Evolutionary conservation across 2,329 filamentous ascomycete genomes (phyloP).

Genomic region (Aspergillus sojae): DNA sequence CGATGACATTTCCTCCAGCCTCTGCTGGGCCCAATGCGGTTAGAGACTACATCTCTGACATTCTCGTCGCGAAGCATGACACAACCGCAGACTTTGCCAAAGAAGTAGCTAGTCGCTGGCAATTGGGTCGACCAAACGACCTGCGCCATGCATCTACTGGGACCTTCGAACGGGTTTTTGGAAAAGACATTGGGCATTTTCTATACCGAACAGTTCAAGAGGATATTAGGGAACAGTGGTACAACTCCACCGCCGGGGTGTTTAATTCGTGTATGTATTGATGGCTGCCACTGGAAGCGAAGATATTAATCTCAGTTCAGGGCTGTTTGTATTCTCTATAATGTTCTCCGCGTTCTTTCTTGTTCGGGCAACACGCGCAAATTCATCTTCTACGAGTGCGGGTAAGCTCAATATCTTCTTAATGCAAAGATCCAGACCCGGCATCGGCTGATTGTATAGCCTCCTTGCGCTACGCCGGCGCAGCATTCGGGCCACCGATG

Average conservation of each 20-base stretch:
- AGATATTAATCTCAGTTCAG: neutral
- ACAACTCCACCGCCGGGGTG: neutral
- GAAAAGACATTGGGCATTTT: neutral
- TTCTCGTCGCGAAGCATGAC: conserved; percentile 1
- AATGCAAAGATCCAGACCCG: no score
- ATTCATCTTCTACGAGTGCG: neutral
- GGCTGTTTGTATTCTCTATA: neutral
- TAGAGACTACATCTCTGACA: neutral
- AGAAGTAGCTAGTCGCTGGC: neutral
- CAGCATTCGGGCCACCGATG: neutral
- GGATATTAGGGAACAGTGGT: neutral
- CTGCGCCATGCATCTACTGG: neutral
- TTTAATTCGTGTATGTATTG: neutral
- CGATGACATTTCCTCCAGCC: neutral
- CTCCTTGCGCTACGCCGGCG: neutral
- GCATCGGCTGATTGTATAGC: neutral
- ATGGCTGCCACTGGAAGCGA: neutral
- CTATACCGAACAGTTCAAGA: conserved; percentile 1
- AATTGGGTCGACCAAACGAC: conserved; percentile 1
- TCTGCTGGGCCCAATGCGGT: conserved; percentile 5
- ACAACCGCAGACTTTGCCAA: neutral
- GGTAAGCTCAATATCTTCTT: neutral
- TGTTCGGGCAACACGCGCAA: neutral
- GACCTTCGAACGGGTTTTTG: neutral
- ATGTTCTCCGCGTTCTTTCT: neutral